Base-by-base conservation (phyloP, 2,329 filamentous ascomycete genomes). In the Aspergillus glaucus region DNA sequence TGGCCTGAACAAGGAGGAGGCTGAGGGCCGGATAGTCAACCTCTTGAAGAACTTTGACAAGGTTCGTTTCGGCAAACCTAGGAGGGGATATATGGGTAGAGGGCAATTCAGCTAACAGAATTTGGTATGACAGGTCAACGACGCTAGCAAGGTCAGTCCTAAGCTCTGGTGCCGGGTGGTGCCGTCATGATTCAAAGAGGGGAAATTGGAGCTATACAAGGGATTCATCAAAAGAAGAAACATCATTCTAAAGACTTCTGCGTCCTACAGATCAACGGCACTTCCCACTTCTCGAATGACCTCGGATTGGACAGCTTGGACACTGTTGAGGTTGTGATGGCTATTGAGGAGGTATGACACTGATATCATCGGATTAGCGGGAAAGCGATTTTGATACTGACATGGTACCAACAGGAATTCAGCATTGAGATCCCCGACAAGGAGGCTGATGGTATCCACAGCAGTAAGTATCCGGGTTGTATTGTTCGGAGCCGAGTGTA, bases 271-370 rank as follows among this genome's bases (percentile, higher is more conserved):
- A 88, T 98, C 70, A 88, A 84, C 65, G 75, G 82, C 55, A 79
- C 77, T 47, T 86, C 92, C 51, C 91, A 97, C 81, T 98, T 98
- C 76, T 81, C 89, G 69, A 97, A 96, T 73, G 92, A 98, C 75
- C 87, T 98, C 56, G 93, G 91, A 58, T 79, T 98, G 65, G 93
- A 98, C 79, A 94, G 87, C 76, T 82, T 98, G 73, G 93, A 98
- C 73, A 96, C 93, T 56, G 93, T 98, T 56, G 93, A 98, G 80
- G 93, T 98, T 60, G 93, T 98, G 64, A 98, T 98, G 93, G 93
- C 93, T 59, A 97, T 98, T 75, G 93, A 98, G 82, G 93, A 98
- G 85, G 87, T 90, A 75, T 57, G 62, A 48, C 43, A 37, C 24
- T 34, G 28, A 1, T 40, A 46, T 55, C 50, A 52, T 34, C 45